Conservation (phyloP, 257 asterid species). For the Nicotiana attenuata region DNA sequence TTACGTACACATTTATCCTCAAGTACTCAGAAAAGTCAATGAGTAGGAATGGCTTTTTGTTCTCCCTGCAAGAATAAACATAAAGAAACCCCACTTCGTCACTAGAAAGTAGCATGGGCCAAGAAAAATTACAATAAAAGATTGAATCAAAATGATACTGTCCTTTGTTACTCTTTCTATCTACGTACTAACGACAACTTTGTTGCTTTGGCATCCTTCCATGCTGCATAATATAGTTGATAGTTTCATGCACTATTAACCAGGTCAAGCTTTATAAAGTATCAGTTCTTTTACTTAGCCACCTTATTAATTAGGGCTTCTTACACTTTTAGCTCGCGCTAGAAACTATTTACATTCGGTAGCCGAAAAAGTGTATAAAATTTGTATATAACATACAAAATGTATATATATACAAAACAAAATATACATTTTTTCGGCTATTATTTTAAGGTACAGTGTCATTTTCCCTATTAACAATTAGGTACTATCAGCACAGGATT, state of each 20-base stretch:
- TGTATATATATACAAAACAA: too few species aligned
- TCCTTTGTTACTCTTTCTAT: neutral
- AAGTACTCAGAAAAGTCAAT: conserved; percentile 84
- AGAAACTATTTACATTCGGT: too few species aligned
- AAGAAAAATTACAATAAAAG: neutral
- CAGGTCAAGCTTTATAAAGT: neutral
- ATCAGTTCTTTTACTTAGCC: neutral
- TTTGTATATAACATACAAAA: too few species aligned
- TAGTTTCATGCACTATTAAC: neutral
- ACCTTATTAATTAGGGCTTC: neutral
- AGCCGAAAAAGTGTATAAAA: too few species aligned
- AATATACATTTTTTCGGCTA: too few species aligned
- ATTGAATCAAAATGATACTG: neutral
- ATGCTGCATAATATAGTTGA: neutral
- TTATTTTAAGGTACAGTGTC: too few species aligned
- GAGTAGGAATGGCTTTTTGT: conserved; percentile 72
- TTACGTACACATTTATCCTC: conserved; percentile 69
- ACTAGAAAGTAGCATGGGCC: neutral
- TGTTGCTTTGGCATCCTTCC: conserved; percentile 1
- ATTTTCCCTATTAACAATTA: too few species aligned
- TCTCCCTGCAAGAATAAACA: conserved; percentile 48
- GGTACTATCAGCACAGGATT: neutral
- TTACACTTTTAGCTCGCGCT: too few species aligned
- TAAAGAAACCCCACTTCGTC: conserved; percentile 4
- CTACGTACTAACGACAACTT: neutral